Evolutionary conservation across 495 filamentous ascomycete genomes (phyloP), one percentile per base, ranked within the genome.

Genomic region (Aspergillus affinis): DNA sequence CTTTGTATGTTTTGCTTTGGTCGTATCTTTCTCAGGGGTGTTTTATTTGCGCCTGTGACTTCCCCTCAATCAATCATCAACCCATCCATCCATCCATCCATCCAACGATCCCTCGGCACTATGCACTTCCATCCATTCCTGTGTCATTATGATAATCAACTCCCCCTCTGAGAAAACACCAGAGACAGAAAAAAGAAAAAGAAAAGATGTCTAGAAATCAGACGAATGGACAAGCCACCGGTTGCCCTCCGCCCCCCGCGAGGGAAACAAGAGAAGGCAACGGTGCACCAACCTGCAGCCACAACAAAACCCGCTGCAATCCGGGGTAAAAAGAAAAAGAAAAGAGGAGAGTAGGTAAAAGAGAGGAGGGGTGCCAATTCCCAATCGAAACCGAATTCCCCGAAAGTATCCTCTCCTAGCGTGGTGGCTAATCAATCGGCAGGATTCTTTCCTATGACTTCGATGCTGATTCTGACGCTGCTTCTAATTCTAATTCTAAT

Each of bases 361-460:
- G 10, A 4, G 36, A 41, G 36, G 36, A 32, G 12, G 9, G 12
- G 36, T 41, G 36, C 36, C 9, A 41, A 15, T 41, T 36, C 32
- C 4, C 2, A 36, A 36, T 13, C 32, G 32, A 36, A 36, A n/a
- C n/a, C 32, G 32, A 36, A 36, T 36, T 41, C 36, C 36, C 36
- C 36, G 36, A 41, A 41, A 41, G 36, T 15, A 41, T 41, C 36
- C 30, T 12, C 6, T 8, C 30, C 30, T 12, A 32, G 30, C 30
- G 30, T 8, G 30, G 36, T 15, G 13, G 36, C 36, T 41, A 41
- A 41, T 15, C 36, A 57, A 51, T 56, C 57, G 60, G 57, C 64
- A 66, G 59, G 64, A 54, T 60, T 57, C 18, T 58, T 26, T 26
- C 23, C 23, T 26, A 26, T 4, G 2, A 4, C 4, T 26, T 26